phyloP scores from a whole-genome alignment of 108 stramenopile genomes.

The Skeletonema grethae region DNA sequence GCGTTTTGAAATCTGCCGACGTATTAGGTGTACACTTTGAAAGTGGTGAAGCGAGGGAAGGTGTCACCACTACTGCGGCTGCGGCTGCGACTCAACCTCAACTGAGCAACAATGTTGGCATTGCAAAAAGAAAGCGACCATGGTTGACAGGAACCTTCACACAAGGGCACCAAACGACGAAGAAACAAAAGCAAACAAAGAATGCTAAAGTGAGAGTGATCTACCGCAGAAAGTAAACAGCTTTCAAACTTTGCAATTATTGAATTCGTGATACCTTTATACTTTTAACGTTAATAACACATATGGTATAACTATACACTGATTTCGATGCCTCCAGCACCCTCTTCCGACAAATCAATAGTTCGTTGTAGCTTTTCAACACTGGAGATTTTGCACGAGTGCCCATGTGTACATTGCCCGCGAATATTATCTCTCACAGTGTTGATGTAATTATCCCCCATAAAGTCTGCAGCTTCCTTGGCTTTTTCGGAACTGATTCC shows the following conservation, averaged over 20 bases:
- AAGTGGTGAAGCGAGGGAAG: neutral
- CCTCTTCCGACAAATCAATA: slow-evolving; percentile 43
- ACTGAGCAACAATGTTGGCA: neutral
- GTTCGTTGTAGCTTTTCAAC: slow-evolving; percentile 40
- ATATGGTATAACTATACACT: neutral
- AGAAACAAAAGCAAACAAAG: slow-evolving; percentile 5
- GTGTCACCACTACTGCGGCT: neutral
- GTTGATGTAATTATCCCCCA: slow-evolving; percentile 35
- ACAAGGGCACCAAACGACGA: neutral
- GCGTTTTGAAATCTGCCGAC: slow-evolving; percentile 20
- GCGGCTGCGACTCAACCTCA: neutral
- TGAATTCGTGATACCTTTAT: neutral
- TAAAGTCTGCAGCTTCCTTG: slow-evolving; percentile 37
- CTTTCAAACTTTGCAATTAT: neutral
- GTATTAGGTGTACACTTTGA: slow-evolving; percentile 15
- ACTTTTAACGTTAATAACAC: neutral
- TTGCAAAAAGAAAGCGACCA: neutral
- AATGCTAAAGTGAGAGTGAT: slow-evolving; percentile 24
- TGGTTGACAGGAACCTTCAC: neutral
- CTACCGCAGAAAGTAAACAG: slow-evolving; percentile 18
- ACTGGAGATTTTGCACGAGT: slow-evolving; percentile 46
- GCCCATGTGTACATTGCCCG: slow-evolving; percentile 48
- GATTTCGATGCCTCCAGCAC: slow-evolving; percentile 30
- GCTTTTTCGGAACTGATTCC: slow-evolving; percentile 31
- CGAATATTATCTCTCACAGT: slow-evolving; percentile 47